A percentile compares a stretch with the other conserved stretches of the same genome.
These are phyloP conservation scores for Sphaerulina populicola DNA, from an alignment of 2,329 filamentous ascomycete species.

Conservation along the genomic window DNA sequence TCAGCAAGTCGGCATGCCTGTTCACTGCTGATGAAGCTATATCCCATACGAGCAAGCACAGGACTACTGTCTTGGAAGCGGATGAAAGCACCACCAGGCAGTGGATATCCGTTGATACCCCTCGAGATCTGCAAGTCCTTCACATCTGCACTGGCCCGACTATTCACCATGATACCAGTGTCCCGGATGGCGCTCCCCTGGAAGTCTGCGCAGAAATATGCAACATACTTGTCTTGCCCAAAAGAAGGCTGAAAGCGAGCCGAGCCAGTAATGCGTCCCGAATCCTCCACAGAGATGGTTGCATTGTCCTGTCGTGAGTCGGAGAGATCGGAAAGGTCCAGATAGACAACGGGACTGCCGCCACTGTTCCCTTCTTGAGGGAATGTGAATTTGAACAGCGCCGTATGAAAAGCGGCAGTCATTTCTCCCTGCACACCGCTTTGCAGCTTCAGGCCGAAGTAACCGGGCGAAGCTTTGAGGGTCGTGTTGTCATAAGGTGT, in stretches of 20 bases:
- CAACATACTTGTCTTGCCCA: slow-evolving; percentile 49
- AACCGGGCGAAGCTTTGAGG: slow-evolving; percentile 49
- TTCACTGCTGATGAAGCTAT: slow-evolving; percentile 56
- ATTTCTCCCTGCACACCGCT: slow-evolving; percentile 53
- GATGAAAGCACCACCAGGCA: slow-evolving; percentile 36
- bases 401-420: slow-evolving; percentile 50
- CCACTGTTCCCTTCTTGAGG: slow-evolving; percentile 27
- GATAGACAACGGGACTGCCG: slow-evolving; percentile 47
- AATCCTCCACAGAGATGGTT: slow-evolving; percentile 46
- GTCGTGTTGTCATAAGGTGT: slow-evolving; percentile 44
- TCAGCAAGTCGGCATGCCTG: slow-evolving; percentile 55
- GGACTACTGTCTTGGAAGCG: slow-evolving; percentile 40
- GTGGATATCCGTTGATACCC: slow-evolving; percentile 33
- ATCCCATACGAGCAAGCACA: slow-evolving; percentile 50
- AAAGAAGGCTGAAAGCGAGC: slow-evolving; percentile 54
- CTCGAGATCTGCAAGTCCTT: slow-evolving; percentile 32
- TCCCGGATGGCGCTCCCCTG: slow-evolving; percentile 43
- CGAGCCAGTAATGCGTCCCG: slow-evolving; percentile 50
- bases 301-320: slow-evolving; percentile 48
- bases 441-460: slow-evolving; percentile 49
- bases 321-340: slow-evolving; percentile 53
- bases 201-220: slow-evolving; percentile 56
- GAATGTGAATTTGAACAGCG: slow-evolving; percentile 54
- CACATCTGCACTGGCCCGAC: slow-evolving; percentile 40
- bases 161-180: slow-evolving; percentile 46